These are phyloP conservation scores for Coemansia sp. DNA, from an alignment of 192 early-diverging fungal genomes.

Conservation along the genomic window DNA sequence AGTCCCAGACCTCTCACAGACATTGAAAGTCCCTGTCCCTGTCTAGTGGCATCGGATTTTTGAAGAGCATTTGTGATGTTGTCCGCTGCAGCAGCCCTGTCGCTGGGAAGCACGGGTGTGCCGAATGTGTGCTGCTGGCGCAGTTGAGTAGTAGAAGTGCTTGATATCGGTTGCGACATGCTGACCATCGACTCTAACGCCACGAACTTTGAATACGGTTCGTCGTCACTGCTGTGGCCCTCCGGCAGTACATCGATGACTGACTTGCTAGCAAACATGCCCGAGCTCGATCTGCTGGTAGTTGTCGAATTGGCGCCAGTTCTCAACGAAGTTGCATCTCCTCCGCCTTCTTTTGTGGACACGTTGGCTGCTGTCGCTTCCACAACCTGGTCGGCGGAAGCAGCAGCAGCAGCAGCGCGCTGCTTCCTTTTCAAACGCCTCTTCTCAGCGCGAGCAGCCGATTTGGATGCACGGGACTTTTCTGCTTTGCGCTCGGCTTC, in stretches of 20 bases:
- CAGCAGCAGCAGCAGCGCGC: neutral
- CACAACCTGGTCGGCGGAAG: neutral
- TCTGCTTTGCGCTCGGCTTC: constrained; percentile 13
- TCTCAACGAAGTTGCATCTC: neutral
- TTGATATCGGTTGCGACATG: constrained; percentile 6
- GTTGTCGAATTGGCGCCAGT: constrained; percentile 11
- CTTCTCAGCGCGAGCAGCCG: neutral
- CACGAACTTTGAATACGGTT: constrained; percentile 9
- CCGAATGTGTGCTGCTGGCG: constrained; percentile 5
- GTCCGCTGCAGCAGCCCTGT: neutral
- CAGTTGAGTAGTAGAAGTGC: constrained; percentile 14
- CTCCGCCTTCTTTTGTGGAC: neutral
- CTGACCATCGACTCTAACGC: constrained; percentile 1
- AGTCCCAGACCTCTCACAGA: neutral
- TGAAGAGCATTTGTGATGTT: neutral
- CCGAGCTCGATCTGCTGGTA: constrained; percentile 48
- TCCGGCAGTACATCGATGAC: constrained; percentile 16
- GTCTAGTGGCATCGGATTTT: neutral
- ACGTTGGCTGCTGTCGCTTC: neutral
- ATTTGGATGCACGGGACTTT: neutral
- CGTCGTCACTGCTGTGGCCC: constrained; percentile 33
- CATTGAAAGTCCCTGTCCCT: neutral
- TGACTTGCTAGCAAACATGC: constrained; percentile 42
- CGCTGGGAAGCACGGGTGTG: neutral
- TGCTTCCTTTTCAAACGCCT: neutral